Evolutionary conservation across 148 eudicot genomes (phyloP).

Genomic region (Pharnaceum exiguum): DNA sequence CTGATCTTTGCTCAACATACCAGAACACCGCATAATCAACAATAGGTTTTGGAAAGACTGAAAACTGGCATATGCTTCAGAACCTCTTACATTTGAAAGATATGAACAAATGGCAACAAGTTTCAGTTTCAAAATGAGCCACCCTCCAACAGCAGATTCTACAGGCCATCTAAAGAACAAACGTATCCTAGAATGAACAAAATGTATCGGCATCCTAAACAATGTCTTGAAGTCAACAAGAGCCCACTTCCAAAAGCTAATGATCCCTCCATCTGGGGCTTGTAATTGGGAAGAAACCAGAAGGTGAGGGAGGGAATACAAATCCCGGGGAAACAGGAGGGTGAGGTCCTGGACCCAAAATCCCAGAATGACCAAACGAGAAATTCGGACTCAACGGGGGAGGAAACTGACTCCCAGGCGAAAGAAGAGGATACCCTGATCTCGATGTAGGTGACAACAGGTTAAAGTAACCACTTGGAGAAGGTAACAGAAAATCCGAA

Average conservation of each 20-base stretch:
- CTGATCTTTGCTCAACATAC: slow-evolving; percentile 4
- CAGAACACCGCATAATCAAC: slow-evolving; percentile 17
- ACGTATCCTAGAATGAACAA: slow-evolving; percentile 18
- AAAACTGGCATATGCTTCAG: slow-evolving; percentile 11
- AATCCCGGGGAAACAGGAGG: slow-evolving; percentile 74
- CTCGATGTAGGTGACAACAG: slow-evolving; percentile 62
- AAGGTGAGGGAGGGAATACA: slow-evolving; percentile 65
- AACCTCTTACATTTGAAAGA: slow-evolving; percentile 15
- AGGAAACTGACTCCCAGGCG: slow-evolving; percentile 70
- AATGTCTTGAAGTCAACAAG: slow-evolving; percentile 11
- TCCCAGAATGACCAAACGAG: slow-evolving; percentile 63
- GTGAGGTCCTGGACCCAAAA: slow-evolving; percentile 71
- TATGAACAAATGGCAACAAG: slow-evolving; percentile 21
- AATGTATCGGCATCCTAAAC: slow-evolving; percentile 15
- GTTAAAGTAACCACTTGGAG: slow-evolving; percentile 62
- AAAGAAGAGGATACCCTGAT: slow-evolving; percentile 74
- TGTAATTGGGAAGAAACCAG: slow-evolving; percentile 60
- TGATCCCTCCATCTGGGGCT: slow-evolving; percentile 91
- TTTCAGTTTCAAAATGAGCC: slow-evolving; percentile 6
- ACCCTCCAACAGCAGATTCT: slow-evolving; percentile 24
- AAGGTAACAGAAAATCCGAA: slow-evolving; percentile 46
- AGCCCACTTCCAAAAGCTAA: slow-evolving; percentile 19
- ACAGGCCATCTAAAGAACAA: slow-evolving; percentile 12
- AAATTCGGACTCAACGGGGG: slow-evolving; percentile 75
- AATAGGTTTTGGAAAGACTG: slow-evolving; percentile 1